These are phyloP conservation scores for Penicillium vulpinum DNA, from an alignment of 2,329 filamentous ascomycete genomes.

Conservation along the genomic window DNA sequence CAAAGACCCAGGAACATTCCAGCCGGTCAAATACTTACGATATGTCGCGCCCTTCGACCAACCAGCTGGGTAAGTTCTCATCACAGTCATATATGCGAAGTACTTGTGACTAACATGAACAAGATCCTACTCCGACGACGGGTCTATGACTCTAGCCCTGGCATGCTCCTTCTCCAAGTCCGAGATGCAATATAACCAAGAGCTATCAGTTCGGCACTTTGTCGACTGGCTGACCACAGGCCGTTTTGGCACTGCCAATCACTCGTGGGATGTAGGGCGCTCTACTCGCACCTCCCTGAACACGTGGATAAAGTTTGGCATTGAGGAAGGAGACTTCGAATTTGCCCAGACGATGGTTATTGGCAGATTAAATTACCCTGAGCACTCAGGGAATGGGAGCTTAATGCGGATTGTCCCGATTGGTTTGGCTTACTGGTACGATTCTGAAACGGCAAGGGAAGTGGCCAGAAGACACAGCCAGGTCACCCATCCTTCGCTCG, in stretches of 20 bases:
- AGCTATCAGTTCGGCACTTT: constrained; percentile 37
- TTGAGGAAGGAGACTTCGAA: neutral
- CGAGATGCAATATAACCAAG: constrained; percentile 31
- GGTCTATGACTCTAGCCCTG: constrained; percentile 47
- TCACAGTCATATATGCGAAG: no score
- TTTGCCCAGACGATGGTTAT: constrained; percentile 21
- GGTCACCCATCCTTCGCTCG: constrained; percentile 42
- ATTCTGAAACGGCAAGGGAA: constrained; percentile 23
- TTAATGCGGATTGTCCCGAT: constrained; percentile 47
- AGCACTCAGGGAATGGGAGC: constrained; percentile 41
- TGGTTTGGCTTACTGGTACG: constrained; percentile 32
- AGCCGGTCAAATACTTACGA: constrained; percentile 34
- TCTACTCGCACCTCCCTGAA: constrained; percentile 34
- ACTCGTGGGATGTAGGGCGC: constrained; percentile 44
- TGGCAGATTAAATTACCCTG: constrained; percentile 16
- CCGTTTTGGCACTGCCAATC: constrained; percentile 37
- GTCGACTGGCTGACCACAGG: constrained; percentile 40
- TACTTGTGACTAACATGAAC: neutral
- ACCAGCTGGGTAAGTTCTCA: constrained; percentile 35
- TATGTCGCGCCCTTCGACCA: constrained; percentile 37
- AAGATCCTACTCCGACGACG: constrained; percentile 47
- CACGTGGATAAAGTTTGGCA: constrained; percentile 30
- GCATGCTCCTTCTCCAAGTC: constrained; percentile 40
- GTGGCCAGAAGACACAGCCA: constrained; percentile 30
- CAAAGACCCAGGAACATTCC: constrained; percentile 35